Conservation (phyloP, 495 filamentous ascomycete species). For the Penicillium tannophilum region DNA sequence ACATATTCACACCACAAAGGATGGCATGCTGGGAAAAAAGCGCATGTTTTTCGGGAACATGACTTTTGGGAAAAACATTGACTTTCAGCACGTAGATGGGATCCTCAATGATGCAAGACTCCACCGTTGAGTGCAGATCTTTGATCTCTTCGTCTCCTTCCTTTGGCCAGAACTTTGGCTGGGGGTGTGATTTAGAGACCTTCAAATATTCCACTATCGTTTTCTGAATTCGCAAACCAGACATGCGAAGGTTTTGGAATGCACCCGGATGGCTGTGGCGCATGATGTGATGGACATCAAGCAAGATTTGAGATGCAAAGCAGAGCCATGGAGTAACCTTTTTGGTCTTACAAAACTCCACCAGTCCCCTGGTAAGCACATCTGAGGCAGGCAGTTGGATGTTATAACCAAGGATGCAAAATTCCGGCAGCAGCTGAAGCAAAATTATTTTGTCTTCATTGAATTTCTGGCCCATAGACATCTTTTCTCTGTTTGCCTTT, state of each 20-base stretch:
- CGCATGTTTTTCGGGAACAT: constrained; percentile 28
- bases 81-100: constrained; percentile 14
- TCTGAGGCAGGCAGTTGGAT: constrained; percentile 29
- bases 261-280: constrained; percentile 26
- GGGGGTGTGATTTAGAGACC: constrained; percentile 20
- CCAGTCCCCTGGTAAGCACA: constrained; percentile 32
- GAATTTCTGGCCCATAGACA: constrained; percentile 32
- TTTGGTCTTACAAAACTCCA: constrained; percentile 30
- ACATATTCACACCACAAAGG: constrained; percentile 31
- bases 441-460: constrained; percentile 37
- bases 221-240: constrained; percentile 32
- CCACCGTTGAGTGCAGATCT: constrained; percentile 18
- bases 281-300: constrained; percentile 38
- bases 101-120: constrained; percentile 31
- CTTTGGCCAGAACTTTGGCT: constrained; percentile 31
- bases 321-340: constrained; percentile 31
- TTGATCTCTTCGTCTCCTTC: constrained; percentile 31
- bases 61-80: background rate
- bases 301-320: constrained; percentile 35
- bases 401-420: constrained; percentile 17
- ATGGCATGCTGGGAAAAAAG: constrained; percentile 34
- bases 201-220: constrained; percentile 30
- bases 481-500: constrained; percentile 24
- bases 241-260: constrained; percentile 33
- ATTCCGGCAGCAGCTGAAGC: constrained; percentile 32